Evolutionary conservation across 805 yeast genomes (phyloP).

Genomic region (Lipomyces sp.): DNA sequence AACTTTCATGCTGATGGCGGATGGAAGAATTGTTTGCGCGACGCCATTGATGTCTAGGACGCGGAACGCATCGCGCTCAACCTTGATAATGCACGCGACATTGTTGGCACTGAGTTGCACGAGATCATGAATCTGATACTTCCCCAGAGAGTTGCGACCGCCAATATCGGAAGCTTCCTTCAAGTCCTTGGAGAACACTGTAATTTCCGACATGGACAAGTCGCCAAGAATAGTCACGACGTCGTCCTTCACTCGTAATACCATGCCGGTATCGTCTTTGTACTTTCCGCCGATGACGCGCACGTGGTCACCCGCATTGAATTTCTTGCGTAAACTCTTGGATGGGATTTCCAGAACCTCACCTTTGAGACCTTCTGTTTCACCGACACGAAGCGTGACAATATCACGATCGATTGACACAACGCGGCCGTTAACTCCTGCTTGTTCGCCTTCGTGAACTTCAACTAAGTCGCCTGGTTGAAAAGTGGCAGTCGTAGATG

Average conservation of each 20-base stretch:
- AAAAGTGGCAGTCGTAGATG: slow-evolving; percentile 57
- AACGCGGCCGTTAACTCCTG: slow-evolving; percentile 81
- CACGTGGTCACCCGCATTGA: slow-evolving; percentile 27
- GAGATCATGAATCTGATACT: slow-evolving; percentile 82
- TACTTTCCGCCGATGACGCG: slow-evolving; percentile 63
- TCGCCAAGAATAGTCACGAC: slow-evolving; percentile 88
- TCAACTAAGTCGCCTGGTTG: slow-evolving; percentile 95
- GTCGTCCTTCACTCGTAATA: slow-evolving; percentile 74
- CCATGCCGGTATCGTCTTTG: slow-evolving; percentile 91
- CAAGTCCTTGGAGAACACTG: slow-evolving; percentile 88
- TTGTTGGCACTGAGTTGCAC: slow-evolving; percentile 81
- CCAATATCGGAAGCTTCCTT: slow-evolving; percentile 89
- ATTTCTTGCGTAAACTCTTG: slow-evolving; percentile 71
- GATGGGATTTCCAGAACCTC: slow-evolving; percentile 75
- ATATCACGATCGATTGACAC: slow-evolving; percentile 63
- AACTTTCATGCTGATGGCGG: slow-evolving; percentile 77
- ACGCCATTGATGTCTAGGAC: slow-evolving; percentile 82
- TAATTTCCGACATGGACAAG: slow-evolving; percentile 80
- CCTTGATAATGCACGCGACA: slow-evolving; percentile 85
- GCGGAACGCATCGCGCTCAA: slow-evolving; percentile 81
- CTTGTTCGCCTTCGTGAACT: slow-evolving; percentile 88
- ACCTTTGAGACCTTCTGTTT: slow-evolving; percentile 50
- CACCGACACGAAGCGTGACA: slow-evolving; percentile 45
- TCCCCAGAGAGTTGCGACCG: slow-evolving; percentile 56
- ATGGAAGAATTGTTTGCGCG: slow-evolving; percentile 64